Conservation (phyloP, 805 yeast species). For the Yamadazyma phyllophila region DNA sequence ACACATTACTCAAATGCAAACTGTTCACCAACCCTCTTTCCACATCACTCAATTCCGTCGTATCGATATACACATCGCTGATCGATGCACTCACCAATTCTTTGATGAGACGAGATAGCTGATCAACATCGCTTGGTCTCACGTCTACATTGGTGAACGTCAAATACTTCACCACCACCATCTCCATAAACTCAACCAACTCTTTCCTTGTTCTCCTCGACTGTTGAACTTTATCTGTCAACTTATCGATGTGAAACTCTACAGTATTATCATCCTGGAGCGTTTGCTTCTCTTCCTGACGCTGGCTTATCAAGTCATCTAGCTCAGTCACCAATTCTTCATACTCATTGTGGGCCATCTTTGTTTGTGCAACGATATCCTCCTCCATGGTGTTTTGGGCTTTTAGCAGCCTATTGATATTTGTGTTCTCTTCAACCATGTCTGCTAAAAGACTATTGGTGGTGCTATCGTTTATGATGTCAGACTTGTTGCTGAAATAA, state of each 20-base stretch:
- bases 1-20: conserved; percentile 1
- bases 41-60: neutral
- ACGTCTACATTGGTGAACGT: neutral
- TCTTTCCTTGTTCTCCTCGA: neutral
- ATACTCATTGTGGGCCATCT: neutral
- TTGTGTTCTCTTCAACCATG: neutral
- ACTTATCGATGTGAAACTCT: neutral
- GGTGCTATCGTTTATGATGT: conserved; percentile 5
- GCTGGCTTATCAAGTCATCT: neutral
- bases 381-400: neutral
- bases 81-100: neutral
- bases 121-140: neutral
- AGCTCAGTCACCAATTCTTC: neutral
- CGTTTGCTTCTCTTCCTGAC: neutral
- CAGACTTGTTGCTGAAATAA: conserved; percentile 4
- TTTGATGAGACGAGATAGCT: neutral
- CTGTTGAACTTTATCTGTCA: neutral
- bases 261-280: too few species aligned
- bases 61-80: neutral
- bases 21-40: conserved; percentile 1
- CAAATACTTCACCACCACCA: neutral
- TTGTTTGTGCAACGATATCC: neutral
- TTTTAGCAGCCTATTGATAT: neutral
- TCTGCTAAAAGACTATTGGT: conserved; percentile 3
- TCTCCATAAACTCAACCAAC: neutral